phyloP scores from a whole-genome alignment of 371 early-diverging fungal genomes.

The Mortierella sp. region DNA sequence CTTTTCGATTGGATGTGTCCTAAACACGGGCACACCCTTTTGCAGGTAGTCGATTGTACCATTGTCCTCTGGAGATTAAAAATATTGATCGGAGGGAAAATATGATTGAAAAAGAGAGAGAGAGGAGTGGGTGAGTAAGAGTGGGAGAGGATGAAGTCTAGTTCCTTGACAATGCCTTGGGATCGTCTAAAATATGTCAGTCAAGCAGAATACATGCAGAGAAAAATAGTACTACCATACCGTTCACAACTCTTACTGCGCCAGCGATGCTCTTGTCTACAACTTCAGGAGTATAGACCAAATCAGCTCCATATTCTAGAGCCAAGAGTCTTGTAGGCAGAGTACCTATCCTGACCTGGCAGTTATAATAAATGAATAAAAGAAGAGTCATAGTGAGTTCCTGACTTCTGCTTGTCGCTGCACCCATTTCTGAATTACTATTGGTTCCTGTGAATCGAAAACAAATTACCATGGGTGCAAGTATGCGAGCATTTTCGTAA shows the following conservation, averaged over 20 bases:
- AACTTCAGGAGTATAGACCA: conserved; percentile 94
- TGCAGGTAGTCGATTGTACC: conserved; percentile 79
- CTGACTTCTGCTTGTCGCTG: background rate
- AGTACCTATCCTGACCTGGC: conserved; percentile 90
- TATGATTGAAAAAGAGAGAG: background rate
- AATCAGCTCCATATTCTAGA: conserved; percentile 91
- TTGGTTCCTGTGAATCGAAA: background rate
- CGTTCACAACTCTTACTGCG: conserved; percentile 80
- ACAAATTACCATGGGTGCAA: conserved; percentile 89
- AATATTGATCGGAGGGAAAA: background rate
- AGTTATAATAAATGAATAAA: background rate
- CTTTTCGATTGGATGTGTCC: conserved; percentile 76
- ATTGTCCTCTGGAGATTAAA: conserved; percentile 65
- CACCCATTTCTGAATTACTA: background rate
- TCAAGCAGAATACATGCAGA: too few species aligned
- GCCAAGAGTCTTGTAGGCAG: conserved; percentile 89
- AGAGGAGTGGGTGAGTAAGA: background rate
- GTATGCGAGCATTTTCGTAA: conserved; percentile 74
- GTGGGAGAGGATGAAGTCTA: too few species aligned
- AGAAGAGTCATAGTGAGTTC: background rate
- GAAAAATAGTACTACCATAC: too few species aligned
- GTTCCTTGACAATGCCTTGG: too few species aligned
- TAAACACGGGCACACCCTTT: conserved; percentile 67
- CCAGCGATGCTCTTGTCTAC: conserved; percentile 90
- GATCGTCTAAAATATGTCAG: too few species aligned